Base-by-base conservation (phyloP, 352 stramenopile species). In the Blastocystis sp. region DNA sequence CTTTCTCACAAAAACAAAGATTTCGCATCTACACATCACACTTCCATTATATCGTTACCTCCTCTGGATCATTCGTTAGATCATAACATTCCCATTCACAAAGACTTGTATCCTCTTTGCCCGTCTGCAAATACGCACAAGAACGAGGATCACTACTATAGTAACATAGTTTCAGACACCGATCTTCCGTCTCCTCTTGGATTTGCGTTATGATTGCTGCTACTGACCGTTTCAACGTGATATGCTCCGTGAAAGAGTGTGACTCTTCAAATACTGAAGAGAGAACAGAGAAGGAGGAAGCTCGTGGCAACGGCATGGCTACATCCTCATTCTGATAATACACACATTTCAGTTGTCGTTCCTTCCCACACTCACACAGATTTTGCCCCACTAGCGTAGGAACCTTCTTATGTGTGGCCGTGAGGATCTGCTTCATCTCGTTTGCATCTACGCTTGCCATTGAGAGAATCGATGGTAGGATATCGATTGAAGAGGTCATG, bases 321-420 rank as follows among this genome's bases (percentile, higher is more conserved):
- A 78, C 66, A 51, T 78, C 66, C 43, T 78, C 66, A 27, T 39
- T 56, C 66, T 78, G 66, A 51, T 78, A 78, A 35, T 78, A 78
- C 21, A 78, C 27, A n/a, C n/a, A n/a, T 37, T 21, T 14, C 3
- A 69, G 29, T 4, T 46, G 24, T 21, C 27, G 4, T 39, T 21
- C 32, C 9, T 69, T 39, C 54, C 3, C 54, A 27, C 21, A 21
- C 19, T 29, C 14, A 51, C 37, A 78, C 21, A 78, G 42, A n/a
- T 78, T n/a, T 9, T 51, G 37, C 24, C 66, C 66, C 14, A 59
- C 39, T 24, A 78, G 42, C 7, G 29, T 16, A 29, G 43, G 66
- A 27, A 78, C 43, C 39, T 57, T 78, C 37, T 78, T 78, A 35
- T 78, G 66, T 12, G 66, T 78, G 42, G 49, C 43, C 21, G 24